These are phyloP conservation scores for Vigna mungo DNA, from an alignment of 306 rosid genomes.

Conservation along the genomic window DNA sequence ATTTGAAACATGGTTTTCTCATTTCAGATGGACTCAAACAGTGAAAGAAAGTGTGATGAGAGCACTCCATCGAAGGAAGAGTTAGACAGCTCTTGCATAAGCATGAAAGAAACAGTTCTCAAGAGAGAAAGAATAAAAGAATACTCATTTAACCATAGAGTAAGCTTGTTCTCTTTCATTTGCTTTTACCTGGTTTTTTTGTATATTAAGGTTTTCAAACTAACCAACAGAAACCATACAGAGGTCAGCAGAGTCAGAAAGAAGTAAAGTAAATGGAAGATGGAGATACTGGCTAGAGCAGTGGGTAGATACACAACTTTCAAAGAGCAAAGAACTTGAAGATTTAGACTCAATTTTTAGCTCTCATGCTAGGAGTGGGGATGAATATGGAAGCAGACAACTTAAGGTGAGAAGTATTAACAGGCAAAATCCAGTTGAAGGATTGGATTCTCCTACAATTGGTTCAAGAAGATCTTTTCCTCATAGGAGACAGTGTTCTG, in stretches of 20 bases:
- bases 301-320: conserved; percentile 96
- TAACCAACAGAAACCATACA: conserved; percentile 41
- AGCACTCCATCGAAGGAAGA: conserved; percentile 75
- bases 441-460: conserved; percentile 58
- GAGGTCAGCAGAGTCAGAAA: conserved; percentile 89
- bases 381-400: conserved; percentile 55
- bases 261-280: conserved; percentile 79
- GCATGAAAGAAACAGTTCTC: conserved; percentile 72
- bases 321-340: conserved; percentile 89
- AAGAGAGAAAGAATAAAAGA: conserved; percentile 77
- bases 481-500: conserved; percentile 67
- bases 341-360: conserved; percentile 73
- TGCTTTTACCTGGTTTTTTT: neutral
- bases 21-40: conserved; percentile 76
- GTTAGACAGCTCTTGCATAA: conserved; percentile 57
- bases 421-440: conserved; percentile 50
- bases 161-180: conserved; percentile 44
- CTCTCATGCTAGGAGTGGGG: conserved; percentile 50
- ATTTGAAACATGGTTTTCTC: neutral
- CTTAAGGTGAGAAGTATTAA: conserved; percentile 51
- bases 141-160: conserved; percentile 75
- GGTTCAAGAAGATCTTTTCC: conserved; percentile 52
- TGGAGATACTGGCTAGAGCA: conserved; percentile 97
- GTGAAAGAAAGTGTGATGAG: conserved; percentile 78
- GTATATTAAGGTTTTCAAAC: conserved; percentile 12